Conservation (phyloP, 2,329 filamentous ascomycete species). For the Parastagonospora nodorum region DNA sequence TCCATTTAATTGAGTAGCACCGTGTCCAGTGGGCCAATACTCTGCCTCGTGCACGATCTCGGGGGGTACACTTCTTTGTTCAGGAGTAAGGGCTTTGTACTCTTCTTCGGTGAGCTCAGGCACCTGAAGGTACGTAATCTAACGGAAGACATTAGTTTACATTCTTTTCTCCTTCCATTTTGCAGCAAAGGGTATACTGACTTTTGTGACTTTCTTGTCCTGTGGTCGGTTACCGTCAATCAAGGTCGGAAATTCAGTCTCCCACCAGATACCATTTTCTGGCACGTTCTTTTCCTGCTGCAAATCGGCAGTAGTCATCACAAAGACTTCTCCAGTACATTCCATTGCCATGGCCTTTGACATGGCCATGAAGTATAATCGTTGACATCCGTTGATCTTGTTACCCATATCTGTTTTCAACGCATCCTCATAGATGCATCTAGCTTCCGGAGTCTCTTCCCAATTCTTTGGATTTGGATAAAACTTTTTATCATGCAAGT, state of each 20-base stretch:
- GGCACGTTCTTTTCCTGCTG: neutral
- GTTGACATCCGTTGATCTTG: slow-evolving; percentile 4
- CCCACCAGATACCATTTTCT: slow-evolving; percentile 10
- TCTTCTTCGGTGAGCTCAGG: neutral
- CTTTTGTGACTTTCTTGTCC: slow-evolving; percentile 7
- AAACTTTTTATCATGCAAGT: slow-evolving; percentile 8
- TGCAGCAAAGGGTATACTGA: slow-evolving; percentile 2
- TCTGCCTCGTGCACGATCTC: neutral
- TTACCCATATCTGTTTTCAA: neutral
- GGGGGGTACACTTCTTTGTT: slow-evolving; percentile 1
- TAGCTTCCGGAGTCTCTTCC: slow-evolving; percentile 3
- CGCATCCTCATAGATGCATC: slow-evolving; percentile 4
- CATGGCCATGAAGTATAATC: slow-evolving; percentile 12
- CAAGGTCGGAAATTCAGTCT: slow-evolving; percentile 12
- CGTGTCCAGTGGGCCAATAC: slow-evolving; percentile 10
- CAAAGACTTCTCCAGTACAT: slow-evolving; percentile 9
- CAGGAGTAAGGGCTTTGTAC: slow-evolving; percentile 1
- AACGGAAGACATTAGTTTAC: neutral
- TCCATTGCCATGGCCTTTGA: slow-evolving; percentile 10
- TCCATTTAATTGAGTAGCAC: neutral
- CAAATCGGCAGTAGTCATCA: slow-evolving; percentile 7
- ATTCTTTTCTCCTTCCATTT: neutral
- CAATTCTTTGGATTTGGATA: slow-evolving; percentile 4
- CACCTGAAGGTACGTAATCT: slow-evolving; percentile 7
- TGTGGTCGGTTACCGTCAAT: slow-evolving; percentile 7